phyloP scores from a whole-genome alignment of 2,329 filamentous ascomycete genomes.

The Neurospora crassa region DNA sequence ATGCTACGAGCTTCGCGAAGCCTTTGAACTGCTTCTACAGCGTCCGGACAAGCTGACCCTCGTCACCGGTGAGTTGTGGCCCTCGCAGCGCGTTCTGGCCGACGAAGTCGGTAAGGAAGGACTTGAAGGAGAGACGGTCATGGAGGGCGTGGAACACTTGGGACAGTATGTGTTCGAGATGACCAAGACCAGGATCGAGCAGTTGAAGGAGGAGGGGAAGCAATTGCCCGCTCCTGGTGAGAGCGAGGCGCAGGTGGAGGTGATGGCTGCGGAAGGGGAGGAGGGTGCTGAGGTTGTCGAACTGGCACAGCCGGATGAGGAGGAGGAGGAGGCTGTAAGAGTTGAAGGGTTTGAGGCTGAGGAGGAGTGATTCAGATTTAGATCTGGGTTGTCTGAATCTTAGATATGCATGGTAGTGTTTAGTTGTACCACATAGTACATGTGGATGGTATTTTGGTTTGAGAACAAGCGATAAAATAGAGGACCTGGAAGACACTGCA shows the following conservation, averaged over 20 bases:
- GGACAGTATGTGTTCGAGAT: slow-evolving; percentile 97
- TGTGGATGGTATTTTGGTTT: not conserved
- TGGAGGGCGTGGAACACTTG: slow-evolving; percentile 88
- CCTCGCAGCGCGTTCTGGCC: slow-evolving; percentile 45
- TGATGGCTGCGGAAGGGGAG: slow-evolving; percentile 16
- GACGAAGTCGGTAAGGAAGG: slow-evolving; percentile 37
- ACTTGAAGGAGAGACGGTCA: slow-evolving; percentile 50
- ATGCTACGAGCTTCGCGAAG: slow-evolving; percentile 77
- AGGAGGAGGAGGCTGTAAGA: slow-evolving; percentile 15
- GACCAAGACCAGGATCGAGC: slow-evolving; percentile 55
- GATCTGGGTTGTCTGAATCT: not conserved
- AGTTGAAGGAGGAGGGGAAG: slow-evolving; percentile 34
- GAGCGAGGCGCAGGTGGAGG: slow-evolving; percentile 13
- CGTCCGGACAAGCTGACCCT: slow-evolving; percentile 75
- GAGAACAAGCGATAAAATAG: not conserved
- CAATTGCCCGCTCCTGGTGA: slow-evolving; percentile 9
- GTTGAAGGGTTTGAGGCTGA: slow-evolving; percentile 23
- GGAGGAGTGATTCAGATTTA: slow-evolving; percentile 13
- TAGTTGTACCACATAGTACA: not conserved
- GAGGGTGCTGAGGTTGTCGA: slow-evolving; percentile 17
- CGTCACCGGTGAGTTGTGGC: slow-evolving; percentile 80
- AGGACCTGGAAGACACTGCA: not conserved
- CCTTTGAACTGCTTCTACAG: slow-evolving; percentile 68
- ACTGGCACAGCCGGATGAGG: slow-evolving; percentile 19
- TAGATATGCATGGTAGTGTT: not conserved